phyloP scores from a whole-genome alignment of 2,329 filamentous ascomycete genomes.

The Penicillium sp. region DNA sequence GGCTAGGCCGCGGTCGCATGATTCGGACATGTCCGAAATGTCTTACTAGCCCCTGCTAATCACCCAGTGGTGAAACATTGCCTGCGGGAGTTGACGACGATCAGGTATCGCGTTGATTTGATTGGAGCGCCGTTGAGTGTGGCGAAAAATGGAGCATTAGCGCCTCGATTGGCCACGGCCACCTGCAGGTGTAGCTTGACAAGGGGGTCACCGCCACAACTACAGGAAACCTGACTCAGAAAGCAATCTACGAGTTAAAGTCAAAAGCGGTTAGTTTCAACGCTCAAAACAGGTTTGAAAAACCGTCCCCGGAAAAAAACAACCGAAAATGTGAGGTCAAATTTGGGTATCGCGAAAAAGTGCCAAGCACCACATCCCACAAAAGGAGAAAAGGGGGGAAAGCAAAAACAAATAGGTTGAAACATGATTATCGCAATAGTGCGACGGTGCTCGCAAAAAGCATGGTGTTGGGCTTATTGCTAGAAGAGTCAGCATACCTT shows the following conservation, averaged over 20 bases:
- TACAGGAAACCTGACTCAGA: constrained; percentile 52
- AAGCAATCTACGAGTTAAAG: constrained; percentile 43
- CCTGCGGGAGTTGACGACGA: constrained; percentile 1
- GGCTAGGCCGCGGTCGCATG: constrained; percentile 12
- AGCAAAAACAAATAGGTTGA: constrained; percentile 10
- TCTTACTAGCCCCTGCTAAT: constrained; percentile 5
- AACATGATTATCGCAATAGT: constrained; percentile 31
- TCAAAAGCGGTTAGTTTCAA: constrained; percentile 35
- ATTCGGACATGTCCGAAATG: constrained; percentile 4
- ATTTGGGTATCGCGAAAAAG: constrained; percentile 34
- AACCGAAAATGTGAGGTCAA: constrained; percentile 20
- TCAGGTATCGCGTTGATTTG: constrained; percentile 6
- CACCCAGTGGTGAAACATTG: constrained; percentile 8
- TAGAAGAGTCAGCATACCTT: constrained; percentile 63
- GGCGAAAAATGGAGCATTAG: constrained; percentile 9
- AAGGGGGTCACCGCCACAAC: constrained; percentile 20
- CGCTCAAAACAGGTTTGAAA: constrained; percentile 19
- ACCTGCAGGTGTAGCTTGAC: constrained; percentile 22
- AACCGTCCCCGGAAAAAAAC: constrained; percentile 4
- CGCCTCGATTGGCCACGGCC: constrained; percentile 14
- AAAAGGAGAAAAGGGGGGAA: constrained; percentile 7
- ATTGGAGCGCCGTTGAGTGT: constrained; percentile 16
- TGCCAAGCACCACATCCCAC: constrained; percentile 17
- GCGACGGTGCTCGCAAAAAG: constrained; percentile 35
- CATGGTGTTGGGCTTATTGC: constrained; percentile 34